phyloP scores from a whole-genome alignment of 2,329 filamentous ascomycete genomes.

The Talaromyces sp. region DNA sequence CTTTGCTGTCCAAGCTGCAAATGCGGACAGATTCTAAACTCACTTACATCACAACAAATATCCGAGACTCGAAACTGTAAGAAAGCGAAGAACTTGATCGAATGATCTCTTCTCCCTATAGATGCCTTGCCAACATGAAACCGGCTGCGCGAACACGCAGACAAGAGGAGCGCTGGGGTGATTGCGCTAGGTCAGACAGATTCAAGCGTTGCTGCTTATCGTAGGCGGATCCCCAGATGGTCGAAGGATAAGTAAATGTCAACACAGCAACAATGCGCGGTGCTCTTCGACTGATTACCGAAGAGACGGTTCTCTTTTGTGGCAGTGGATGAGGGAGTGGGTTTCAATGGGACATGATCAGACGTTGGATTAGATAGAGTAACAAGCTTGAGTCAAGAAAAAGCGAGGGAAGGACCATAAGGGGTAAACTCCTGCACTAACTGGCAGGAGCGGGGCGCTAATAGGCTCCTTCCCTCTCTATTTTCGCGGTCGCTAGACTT shows the following conservation, averaged over 20 bases:
- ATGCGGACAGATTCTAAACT: background rate
- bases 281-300: background rate
- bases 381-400: background rate
- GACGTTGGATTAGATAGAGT: background rate
- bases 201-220: conserved; percentile 8
- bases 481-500: background rate
- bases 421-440: conserved; percentile 6
- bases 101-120: background rate
- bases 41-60: conserved; percentile 2
- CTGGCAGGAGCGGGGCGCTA: background rate
- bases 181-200: background rate
- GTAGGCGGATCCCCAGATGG: background rate
- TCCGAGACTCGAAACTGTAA: background rate
- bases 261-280: background rate
- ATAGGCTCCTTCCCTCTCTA: background rate
- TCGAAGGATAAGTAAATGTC: background rate
- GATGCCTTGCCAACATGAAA: background rate
- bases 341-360: background rate
- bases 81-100: background rate
- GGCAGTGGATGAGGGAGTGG: background rate
- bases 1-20: background rate
- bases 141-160: background rate
- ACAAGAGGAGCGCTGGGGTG: background rate
- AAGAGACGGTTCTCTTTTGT: background rate
- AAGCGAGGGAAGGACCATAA: conserved; percentile 9